These are phyloP conservation scores for Takashimella tepidaria DNA, from an alignment of 1,284 basidiomycete genomes.

Conservation along the genomic window DNA sequence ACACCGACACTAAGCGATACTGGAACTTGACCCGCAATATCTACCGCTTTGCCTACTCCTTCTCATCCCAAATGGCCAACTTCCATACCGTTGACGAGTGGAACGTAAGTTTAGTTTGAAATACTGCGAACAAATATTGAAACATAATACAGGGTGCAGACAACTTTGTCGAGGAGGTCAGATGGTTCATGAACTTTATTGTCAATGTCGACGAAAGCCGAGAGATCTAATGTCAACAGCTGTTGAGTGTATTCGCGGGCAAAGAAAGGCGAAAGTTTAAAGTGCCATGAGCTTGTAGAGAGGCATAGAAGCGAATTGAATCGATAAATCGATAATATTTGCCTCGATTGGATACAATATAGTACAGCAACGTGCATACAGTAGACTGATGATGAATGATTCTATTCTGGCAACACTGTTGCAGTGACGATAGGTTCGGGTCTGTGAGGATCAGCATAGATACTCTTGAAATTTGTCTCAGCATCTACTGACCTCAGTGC, in stretches of 20 bases:
- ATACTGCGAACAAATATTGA: too few relatives aligned
- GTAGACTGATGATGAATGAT: neutral
- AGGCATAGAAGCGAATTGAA: neutral
- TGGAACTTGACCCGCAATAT: constrained; percentile 43
- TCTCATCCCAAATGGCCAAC: constrained; percentile 9
- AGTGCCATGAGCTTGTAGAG: too few relatives aligned
- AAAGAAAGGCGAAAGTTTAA: too few relatives aligned
- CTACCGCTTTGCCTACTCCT: constrained; percentile 37
- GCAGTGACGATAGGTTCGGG: constrained; percentile 47
- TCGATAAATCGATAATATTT: neutral
- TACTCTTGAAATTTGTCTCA: neutral
- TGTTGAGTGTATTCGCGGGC: too few relatives aligned
- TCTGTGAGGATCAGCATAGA: constrained; percentile 11
- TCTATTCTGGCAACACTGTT: constrained; percentile 36
- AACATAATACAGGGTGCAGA: constrained; percentile 20
- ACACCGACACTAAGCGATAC: constrained; percentile 44
- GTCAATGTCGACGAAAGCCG: constrained; percentile 36
- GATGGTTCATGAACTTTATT: constrained; percentile 42
- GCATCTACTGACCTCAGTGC: constrained; percentile 35
- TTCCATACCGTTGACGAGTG: constrained; percentile 42
- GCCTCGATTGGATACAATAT: too few relatives aligned
- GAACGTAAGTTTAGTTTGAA: constrained; percentile 18
- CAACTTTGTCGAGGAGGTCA: constrained; percentile 34
- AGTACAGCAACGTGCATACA: too few relatives aligned
- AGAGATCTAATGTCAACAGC: constrained; percentile 28